Evolutionary conservation across 1,284 basidiomycete species (phyloP), one percentile per base, ranked within the genome.

Genomic region (Tylopilus orsonianus): DNA sequence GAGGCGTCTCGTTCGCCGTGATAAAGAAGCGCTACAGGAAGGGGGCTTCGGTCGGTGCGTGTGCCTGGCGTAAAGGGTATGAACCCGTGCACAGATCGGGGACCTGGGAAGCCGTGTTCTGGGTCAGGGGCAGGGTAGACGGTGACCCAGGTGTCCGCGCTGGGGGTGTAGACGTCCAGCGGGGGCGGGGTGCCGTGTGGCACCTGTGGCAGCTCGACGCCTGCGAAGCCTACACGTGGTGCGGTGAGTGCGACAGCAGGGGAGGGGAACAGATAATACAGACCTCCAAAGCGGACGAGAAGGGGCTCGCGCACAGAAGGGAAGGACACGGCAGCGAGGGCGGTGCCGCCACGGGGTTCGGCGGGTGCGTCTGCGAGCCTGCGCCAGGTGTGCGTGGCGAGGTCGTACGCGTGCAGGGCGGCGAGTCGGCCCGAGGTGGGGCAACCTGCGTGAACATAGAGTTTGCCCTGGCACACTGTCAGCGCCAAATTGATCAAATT

Each of bases 321-420:
- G 2, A 89, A 75, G 5, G 79, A 79, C 5, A 90, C 85, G 29
- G 86, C 77, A 62, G 91, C 90, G 55, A 87, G 72, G 2, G 83
- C 75, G 1, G 83, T 81, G 0, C 73, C 73, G 8, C 74, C 72
- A 4, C 72, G 65, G 1, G 60, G 61, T 4, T 68, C 69, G 1
- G 59, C 68, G 2, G 74, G 75, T 0, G 69, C 74, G 18, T 63
- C 53, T 18, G 70, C 57, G 12, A 71, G 62, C 14, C 35, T 19
- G 30, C 59, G 39, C 75, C 74, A 77, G 19, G 44, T 52, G 10
- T 52, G 46, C 2, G 57, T 54, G 2, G 42, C 34, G 39, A 72
- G 44, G 40, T 72, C 61, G 52, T 72, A 70, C n/a, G 66, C 59
- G 34, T 74, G 67, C 38, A 76, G 48, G 2, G 65, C 56, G 33